These are phyloP conservation scores for Leavenworthia alabamica DNA, from an alignment of 345 rosid species.

Conservation along the genomic window DNA sequence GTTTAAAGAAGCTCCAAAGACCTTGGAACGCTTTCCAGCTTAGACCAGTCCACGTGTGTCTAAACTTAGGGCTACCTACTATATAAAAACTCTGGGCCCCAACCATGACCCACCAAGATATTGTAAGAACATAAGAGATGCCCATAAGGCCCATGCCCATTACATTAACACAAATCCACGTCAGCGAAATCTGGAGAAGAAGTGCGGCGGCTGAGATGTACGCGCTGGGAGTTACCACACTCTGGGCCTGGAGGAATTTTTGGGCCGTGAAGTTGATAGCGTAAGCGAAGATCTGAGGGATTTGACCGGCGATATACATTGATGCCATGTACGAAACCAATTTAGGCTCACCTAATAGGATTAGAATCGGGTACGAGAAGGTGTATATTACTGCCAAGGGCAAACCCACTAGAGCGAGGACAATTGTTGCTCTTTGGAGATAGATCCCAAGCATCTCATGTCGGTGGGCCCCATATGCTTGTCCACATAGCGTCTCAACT, in stretches of 20 bases:
- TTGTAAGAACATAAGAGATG: slow-evolving; percentile 55
- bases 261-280: slow-evolving; percentile 71
- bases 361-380: slow-evolving; percentile 49
- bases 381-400: slow-evolving; percentile 49
- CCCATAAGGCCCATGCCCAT: slow-evolving; percentile 52
- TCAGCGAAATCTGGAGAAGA: slow-evolving; percentile 39
- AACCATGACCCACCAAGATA: slow-evolving; percentile 88
- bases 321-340: slow-evolving; percentile 54
- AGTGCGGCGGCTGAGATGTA: slow-evolving; percentile 55
- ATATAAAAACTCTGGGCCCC: slow-evolving; percentile 52
- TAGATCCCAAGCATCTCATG: slow-evolving; percentile 68
- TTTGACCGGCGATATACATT: slow-evolving; percentile 55
- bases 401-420: slow-evolving; percentile 49
- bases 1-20: slow-evolving; percentile 57
- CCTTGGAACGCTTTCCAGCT: slow-evolving; percentile 56
- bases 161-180: slow-evolving; percentile 45
- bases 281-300: slow-evolving; percentile 72
- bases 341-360: slow-evolving; percentile 51
- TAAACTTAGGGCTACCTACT: slow-evolving; percentile 35
- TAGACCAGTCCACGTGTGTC: slow-evolving; percentile 66
- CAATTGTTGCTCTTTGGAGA: slow-evolving; percentile 71
- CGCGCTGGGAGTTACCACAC: slow-evolving; percentile 60
- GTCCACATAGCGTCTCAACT: slow-evolving; percentile 90
- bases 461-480: slow-evolving; percentile 63
- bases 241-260: slow-evolving; percentile 62